phyloP scores from a whole-genome alignment of 768 basidiomycete genomes.

The Hericium rajendrae region DNA sequence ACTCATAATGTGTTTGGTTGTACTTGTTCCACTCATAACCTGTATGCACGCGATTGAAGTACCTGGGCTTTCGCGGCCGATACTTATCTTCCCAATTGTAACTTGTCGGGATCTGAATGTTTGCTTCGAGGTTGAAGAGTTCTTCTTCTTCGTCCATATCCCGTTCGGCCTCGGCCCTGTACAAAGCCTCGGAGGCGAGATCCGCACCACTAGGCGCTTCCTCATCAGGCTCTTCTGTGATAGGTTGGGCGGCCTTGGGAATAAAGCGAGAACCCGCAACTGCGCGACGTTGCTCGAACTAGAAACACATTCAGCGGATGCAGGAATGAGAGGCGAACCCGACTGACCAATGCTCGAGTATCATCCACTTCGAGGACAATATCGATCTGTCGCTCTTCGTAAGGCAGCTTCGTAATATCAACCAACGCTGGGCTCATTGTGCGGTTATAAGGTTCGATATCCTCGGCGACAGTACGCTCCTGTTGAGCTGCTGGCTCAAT shows the following conservation, averaged over 20 bases:
- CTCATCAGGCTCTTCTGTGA: constrained; percentile 45
- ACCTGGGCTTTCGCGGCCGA: constrained; percentile 90
- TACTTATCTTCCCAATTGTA: constrained; percentile 99
- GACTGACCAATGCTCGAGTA: constrained; percentile 39
- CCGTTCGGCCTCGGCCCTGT: constrained; percentile 84
- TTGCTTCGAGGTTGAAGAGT: constrained; percentile 88
- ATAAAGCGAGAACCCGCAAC: constrained; percentile 86
- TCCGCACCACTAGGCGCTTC: constrained; percentile 58
- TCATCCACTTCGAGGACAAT: constrained; percentile 66
- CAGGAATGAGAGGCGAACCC: neutral
- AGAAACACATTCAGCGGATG: neutral
- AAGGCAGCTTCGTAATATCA: constrained; percentile 57
- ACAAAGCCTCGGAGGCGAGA: constrained; percentile 82
- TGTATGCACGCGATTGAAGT: constrained; percentile 98
- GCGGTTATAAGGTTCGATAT: constrained; percentile 71
- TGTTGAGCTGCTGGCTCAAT: constrained; percentile 24
- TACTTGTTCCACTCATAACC: constrained; percentile 99
- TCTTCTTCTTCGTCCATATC: constrained; percentile 96
- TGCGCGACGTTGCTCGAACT: constrained; percentile 73
- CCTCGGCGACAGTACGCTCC: constrained; percentile 33
- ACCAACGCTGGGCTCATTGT: constrained; percentile 80
- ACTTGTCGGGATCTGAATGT: constrained; percentile 68
- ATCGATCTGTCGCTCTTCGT: constrained; percentile 76
- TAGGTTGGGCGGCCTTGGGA: constrained; percentile 56
- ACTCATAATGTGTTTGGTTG: constrained; percentile 99